Evolutionary conservation across 306 rosid species (phyloP).

Genomic region (Begonia fuchsioides): DNA sequence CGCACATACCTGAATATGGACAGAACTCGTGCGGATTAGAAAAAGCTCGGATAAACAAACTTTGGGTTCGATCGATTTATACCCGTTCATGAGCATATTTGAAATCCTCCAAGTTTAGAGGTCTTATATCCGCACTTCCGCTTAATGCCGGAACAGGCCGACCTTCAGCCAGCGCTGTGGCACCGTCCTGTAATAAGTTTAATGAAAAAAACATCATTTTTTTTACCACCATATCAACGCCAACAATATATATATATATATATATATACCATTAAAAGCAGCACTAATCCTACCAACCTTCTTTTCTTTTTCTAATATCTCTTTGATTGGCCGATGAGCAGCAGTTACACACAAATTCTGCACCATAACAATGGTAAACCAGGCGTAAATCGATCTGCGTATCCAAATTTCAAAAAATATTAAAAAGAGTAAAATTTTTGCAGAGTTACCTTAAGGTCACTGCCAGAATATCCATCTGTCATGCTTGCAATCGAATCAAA

Average conservation of each 20-base stretch:
- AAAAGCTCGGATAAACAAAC: neutral
- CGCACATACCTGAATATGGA: slow-evolving; percentile 56
- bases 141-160: slow-evolving; percentile 74
- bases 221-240: neutral
- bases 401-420: too few relatives aligned
- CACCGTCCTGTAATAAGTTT: slow-evolving; percentile 43
- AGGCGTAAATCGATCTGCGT: too few relatives aligned
- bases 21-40: neutral
- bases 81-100: slow-evolving; percentile 92
- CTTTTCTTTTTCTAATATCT: slow-evolving; percentile 85
- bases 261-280: too few relatives aligned
- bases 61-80: slow-evolving; percentile 4
- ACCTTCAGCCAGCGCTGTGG: slow-evolving; percentile 69
- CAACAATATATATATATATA: too few relatives aligned
- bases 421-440: too few relatives aligned
- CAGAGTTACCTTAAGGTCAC: slow-evolving; percentile 70
- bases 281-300: slow-evolving; percentile 34
- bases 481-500: slow-evolving; percentile 73
- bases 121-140: slow-evolving; percentile 77
- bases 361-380: slow-evolving; percentile 16
- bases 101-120: slow-evolving; percentile 73
- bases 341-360: slow-evolving; percentile 96
- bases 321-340: slow-evolving; percentile 93
- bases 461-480: slow-evolving; percentile 98
- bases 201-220: neutral